phyloP scores from a whole-genome alignment of 257 asterid genomes.

The Anisodus tanguticus region DNA sequence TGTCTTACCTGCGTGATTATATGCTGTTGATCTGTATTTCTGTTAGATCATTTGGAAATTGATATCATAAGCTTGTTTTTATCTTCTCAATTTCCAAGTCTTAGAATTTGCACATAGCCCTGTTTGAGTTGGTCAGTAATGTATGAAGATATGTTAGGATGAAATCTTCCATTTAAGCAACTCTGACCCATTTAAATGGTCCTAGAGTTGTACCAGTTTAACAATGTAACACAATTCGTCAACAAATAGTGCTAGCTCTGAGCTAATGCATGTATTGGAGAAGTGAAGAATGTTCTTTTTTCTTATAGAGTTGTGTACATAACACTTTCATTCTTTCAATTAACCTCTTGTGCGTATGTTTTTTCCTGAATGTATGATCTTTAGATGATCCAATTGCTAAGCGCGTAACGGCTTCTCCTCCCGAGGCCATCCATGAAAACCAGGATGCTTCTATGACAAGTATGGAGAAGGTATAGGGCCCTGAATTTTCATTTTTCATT shows the following conservation, averaged over 20 bases:
- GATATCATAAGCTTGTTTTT: conserved; percentile 14
- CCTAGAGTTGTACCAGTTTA: not conserved
- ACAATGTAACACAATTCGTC: not conserved
- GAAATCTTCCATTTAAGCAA: not conserved
- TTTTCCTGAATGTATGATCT: conserved; percentile 37
- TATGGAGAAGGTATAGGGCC: conserved; percentile 38
- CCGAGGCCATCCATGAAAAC: conserved; percentile 51
- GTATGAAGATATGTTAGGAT: conserved; percentile 11
- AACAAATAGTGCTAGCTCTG: not conserved
- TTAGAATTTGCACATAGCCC: not conserved
- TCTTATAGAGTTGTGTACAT: not conserved
- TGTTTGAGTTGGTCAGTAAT: not conserved
- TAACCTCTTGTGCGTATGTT: conserved; percentile 27
- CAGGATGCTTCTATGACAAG: conserved; percentile 48
- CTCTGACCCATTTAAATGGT: not conserved
- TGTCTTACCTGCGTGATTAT: not conserved
- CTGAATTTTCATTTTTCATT: conserved; percentile 30
- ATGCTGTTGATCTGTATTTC: not conserved
- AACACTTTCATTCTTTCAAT: not conserved
- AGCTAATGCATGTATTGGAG: conserved; percentile 26
- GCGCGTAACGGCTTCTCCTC: conserved; percentile 47
- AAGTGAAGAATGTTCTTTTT: conserved; percentile 9
- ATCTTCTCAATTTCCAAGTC: not conserved
- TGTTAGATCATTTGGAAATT: conserved; percentile 15
- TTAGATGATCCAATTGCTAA: conserved; percentile 91